phyloP scores from a whole-genome alignment of 345 rosid genomes.

The Brassica rapa region DNA sequence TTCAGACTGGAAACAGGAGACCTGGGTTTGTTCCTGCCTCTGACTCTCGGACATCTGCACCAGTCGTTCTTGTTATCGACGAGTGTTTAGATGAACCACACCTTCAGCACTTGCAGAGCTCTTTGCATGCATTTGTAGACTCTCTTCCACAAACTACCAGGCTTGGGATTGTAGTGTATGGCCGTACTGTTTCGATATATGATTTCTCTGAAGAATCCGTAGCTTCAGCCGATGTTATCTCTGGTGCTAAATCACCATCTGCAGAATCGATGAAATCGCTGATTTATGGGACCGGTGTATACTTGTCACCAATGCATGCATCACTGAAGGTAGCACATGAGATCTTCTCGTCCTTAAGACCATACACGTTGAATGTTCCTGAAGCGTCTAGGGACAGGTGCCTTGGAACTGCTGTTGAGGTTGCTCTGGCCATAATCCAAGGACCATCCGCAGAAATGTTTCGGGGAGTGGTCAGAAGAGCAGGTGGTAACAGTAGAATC shows the following conservation, averaged over 20 bases:
- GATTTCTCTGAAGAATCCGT: slow-evolving; percentile 91
- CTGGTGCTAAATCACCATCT: slow-evolving; percentile 80
- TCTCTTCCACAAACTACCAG: slow-evolving; percentile 76
- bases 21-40: slow-evolving; percentile 86
- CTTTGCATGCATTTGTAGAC: slow-evolving; percentile 94
- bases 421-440: slow-evolving; percentile 84
- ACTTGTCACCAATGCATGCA: slow-evolving; percentile 93
- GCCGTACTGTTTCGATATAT: slow-evolving; percentile 81
- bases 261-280: slow-evolving; percentile 78
- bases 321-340: slow-evolving; percentile 88
- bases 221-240: slow-evolving; percentile 97
- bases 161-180: slow-evolving; percentile 82
- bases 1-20: slow-evolving; percentile 82
- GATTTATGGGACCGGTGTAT: slow-evolving; percentile 91
- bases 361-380: slow-evolving; percentile 65
- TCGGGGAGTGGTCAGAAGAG: slow-evolving; percentile 79
- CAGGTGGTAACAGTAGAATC: slow-evolving; percentile 86
- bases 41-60: slow-evolving; percentile 85
- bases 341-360: slow-evolving; percentile 89
- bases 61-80: slow-evolving; percentile 85
- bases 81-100: slow-evolving; percentile 97
- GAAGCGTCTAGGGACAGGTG: slow-evolving; percentile 94
- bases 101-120: slow-evolving; percentile 93
- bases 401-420: slow-evolving; percentile 87
- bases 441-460: slow-evolving; percentile 95